Evolutionary conservation across 305 asterid genomes (phyloP).

Genomic region (Fraxinus albicans): DNA sequence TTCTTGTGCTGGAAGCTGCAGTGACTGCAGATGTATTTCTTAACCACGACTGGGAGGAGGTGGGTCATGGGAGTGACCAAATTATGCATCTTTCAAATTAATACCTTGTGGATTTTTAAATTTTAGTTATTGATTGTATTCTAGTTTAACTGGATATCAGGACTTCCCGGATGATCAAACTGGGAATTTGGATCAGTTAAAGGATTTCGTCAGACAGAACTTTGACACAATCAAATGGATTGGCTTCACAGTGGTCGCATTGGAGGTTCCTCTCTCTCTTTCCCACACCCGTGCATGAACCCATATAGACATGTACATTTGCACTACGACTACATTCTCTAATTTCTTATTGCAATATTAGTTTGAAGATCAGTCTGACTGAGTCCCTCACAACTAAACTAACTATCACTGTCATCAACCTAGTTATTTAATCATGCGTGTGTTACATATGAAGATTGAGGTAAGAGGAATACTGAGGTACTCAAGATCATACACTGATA

Average conservation of each 20-base stretch:
- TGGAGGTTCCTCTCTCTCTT: slow-evolving; percentile 52
- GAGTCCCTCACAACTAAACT: not conserved
- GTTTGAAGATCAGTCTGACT: not conserved
- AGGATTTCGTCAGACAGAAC: slow-evolving; percentile 61
- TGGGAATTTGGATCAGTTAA: slow-evolving; percentile 66
- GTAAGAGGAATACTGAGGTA: not conserved
- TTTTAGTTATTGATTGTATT: not conserved
- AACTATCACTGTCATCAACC: not conserved
- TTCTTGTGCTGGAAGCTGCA: slow-evolving; percentile 81
- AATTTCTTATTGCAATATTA: not conserved
- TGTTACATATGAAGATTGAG: not conserved
- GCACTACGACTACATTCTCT: not conserved
- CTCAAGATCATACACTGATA: not conserved
- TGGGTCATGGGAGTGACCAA: slow-evolving; percentile 25
- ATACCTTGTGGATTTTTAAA: slow-evolving; percentile 5
- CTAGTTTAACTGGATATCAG: slow-evolving; percentile 38
- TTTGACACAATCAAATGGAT: slow-evolving; percentile 79
- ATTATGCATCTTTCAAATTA: not conserved
- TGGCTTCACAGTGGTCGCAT: slow-evolving; percentile 63
- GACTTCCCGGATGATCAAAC: slow-evolving; percentile 83
- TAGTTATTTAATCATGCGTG: not conserved
- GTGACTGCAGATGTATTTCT: slow-evolving; percentile 68
- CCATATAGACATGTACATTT: not conserved
- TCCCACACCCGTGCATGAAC: not conserved
- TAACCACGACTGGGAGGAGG: slow-evolving; percentile 87